Evolutionary conservation across 345 rosid genomes (phyloP).

Genomic region (Gossypium bickii): DNA sequence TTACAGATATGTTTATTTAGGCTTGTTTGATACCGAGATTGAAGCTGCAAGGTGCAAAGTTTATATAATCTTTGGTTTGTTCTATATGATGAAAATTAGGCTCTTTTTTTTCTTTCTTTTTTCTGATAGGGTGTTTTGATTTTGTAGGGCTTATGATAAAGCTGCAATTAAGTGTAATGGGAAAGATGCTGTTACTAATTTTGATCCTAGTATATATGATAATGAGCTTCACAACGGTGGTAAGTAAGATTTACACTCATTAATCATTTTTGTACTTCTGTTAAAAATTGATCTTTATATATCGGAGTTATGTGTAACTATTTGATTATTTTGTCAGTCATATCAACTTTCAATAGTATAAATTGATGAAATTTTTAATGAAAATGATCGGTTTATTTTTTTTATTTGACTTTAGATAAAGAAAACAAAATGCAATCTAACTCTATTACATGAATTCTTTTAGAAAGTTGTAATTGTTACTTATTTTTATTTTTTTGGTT

Average conservation of each 20-base stretch:
- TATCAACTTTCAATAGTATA: too few relatives aligned
- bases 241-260: conserved; percentile 12
- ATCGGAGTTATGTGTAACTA: too few relatives aligned
- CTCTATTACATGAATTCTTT: too few relatives aligned
- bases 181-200: conserved; percentile 94
- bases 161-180: conserved; percentile 97
- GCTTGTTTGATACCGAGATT: conserved; percentile 86
- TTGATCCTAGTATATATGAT: conserved; percentile 78
- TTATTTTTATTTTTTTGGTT: not conserved
- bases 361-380: too few relatives aligned
- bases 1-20: conserved; percentile 80
- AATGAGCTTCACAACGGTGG: conserved; percentile 51
- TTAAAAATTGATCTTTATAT: too few relatives aligned
- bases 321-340: too few relatives aligned
- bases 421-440: too few relatives aligned
- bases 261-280: too few relatives aligned
- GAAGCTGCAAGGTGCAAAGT: conserved; percentile 82
- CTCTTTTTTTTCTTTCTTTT: not conserved
- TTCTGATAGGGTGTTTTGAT: too few relatives aligned
- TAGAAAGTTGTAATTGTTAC: not conserved
- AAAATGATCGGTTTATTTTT: too few relatives aligned
- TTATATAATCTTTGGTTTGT: not conserved
- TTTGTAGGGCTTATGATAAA: conserved; percentile 68
- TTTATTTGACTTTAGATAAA: too few relatives aligned
- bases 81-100: not conserved